These are phyloP conservation scores for Hsuehochloa calcarea DNA, from an alignment of 176 grass and related monocot species.

Conservation along the genomic window DNA sequence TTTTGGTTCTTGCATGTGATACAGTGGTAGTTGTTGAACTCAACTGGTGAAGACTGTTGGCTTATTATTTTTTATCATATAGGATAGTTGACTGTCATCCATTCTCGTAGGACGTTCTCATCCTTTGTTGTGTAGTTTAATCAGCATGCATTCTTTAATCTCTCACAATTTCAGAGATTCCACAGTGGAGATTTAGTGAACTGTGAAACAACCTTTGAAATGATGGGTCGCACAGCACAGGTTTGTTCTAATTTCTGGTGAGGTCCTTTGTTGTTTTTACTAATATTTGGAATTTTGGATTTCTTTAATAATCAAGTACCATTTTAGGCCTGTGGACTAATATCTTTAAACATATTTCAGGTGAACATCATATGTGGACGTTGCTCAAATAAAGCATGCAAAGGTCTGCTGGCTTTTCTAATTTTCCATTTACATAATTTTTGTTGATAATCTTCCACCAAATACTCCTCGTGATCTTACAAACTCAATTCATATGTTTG, in stretches of 20 bases:
- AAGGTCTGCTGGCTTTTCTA: constrained; percentile 52
- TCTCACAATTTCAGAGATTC: constrained; percentile 53
- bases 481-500: background rate
- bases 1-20: background rate
- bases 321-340: background rate
- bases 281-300: background rate
- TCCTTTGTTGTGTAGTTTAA: background rate
- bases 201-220: constrained; percentile 69
- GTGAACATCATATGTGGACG: constrained; percentile 85
- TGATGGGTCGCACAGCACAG: constrained; percentile 90
- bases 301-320: background rate
- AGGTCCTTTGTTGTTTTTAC: constrained; percentile 2
- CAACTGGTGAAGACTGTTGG: constrained; percentile 1
- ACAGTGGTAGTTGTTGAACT: background rate
- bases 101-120: background rate
- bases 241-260: constrained; percentile 42
- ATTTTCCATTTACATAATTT: background rate
- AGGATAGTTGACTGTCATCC: background rate
- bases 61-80: background rate
- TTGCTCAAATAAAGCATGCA: constrained; percentile 69
- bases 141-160: constrained; percentile 10
- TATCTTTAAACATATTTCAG: constrained; percentile 43
- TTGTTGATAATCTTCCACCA: background rate
- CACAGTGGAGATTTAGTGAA: constrained; percentile 75
- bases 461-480: background rate